These are phyloP conservation scores for Colletotrichum noveboracense DNA, from an alignment of 2,329 filamentous ascomycete genomes.

Conservation along the genomic window DNA sequence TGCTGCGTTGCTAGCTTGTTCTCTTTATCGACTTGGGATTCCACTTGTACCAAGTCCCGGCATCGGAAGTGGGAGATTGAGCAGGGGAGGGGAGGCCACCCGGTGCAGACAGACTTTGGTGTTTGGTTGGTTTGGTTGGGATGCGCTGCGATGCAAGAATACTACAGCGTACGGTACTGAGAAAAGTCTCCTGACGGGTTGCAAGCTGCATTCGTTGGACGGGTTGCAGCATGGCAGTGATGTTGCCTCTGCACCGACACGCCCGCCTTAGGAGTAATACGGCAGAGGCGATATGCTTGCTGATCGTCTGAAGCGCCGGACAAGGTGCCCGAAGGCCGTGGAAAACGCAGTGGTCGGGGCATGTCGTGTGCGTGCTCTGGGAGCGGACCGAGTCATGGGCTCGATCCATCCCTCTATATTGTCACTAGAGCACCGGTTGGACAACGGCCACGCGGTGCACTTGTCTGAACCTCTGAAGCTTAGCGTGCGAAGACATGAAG, in stretches of 20 bases:
- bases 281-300: background rate
- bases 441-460: background rate
- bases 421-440: background rate
- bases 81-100: background rate
- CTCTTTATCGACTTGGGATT: background rate
- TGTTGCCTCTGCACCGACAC: background rate
- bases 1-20: constrained; percentile 6
- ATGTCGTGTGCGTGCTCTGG: background rate
- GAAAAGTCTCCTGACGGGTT: background rate
- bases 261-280: background rate
- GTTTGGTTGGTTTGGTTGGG: background rate
- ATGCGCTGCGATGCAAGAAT: background rate
- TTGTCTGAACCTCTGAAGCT: background rate
- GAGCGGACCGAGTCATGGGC: constrained; percentile 11
- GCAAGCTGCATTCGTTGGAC: background rate
- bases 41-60: background rate
- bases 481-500: background rate
- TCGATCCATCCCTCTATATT: background rate
- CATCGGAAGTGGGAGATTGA: background rate
- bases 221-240: constrained; percentile 4
- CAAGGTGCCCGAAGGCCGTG: background rate
- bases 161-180: background rate
- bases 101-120: background rate
- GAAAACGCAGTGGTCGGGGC: background rate
- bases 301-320: background rate